Conservation (phyloP, 805 yeast species). For the Brettanomyces nanus region DNA sequence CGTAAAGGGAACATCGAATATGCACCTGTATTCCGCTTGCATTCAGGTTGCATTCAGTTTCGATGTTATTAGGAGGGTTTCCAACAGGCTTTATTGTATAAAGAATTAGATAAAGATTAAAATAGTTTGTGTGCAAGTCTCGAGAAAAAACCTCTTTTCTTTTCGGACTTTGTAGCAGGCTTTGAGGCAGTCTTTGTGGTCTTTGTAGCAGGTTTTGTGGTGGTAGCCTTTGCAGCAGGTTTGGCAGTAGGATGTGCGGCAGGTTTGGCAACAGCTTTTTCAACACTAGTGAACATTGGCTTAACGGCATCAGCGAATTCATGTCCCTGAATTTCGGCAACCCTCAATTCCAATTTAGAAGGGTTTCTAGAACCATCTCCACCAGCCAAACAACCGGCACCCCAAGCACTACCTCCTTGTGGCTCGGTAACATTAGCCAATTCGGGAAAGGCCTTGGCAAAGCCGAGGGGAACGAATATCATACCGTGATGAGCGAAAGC, state of each 20-base stretch:
- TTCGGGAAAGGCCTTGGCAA: conserved; percentile 46
- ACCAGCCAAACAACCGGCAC: conserved; percentile 75
- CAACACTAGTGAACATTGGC: conserved; percentile 19
- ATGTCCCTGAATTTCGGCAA: conserved; percentile 63
- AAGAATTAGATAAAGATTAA: too few relatives aligned
- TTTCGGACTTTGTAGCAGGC: too few relatives aligned
- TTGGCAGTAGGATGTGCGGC: not conserved
- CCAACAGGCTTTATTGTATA: too few relatives aligned
- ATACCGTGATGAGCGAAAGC: conserved; percentile 70
- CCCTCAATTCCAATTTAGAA: conserved; percentile 49
- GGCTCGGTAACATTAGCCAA: conserved; percentile 52
- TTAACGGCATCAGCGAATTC: conserved; percentile 43
- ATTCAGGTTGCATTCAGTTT: too few relatives aligned
- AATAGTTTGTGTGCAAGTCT: not conserved
- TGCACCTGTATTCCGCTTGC: too few relatives aligned
- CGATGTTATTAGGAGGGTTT: too few relatives aligned
- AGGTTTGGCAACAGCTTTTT: not conserved
- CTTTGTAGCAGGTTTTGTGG: conserved; percentile 3
- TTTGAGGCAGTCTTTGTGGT: not conserved
- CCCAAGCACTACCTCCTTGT: conserved; percentile 84
- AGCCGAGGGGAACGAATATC: conserved; percentile 72
- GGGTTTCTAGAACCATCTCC: conserved; percentile 71
- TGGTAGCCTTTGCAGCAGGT: conserved; percentile 1
- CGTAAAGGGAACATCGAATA: too few relatives aligned
- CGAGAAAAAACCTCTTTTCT: conserved; percentile 3